These are phyloP conservation scores for Podospora sp. DNA, from an alignment of 495 filamentous ascomycete genomes.

Conservation along the genomic window DNA sequence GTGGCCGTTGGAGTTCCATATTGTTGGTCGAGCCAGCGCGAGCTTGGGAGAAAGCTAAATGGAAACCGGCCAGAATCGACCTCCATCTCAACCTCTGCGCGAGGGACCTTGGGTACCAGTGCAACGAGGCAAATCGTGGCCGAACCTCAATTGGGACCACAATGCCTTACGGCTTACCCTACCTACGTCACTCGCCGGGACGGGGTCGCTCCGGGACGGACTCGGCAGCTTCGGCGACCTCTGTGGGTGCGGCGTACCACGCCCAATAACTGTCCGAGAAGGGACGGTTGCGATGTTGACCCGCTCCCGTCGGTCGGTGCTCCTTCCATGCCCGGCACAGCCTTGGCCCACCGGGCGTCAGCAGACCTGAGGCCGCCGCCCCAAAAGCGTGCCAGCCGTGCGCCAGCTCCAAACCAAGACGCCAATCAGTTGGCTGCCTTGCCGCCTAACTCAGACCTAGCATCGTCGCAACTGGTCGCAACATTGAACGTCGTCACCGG, in stretches of 20 bases:
- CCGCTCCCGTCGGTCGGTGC: constrained; percentile 1
- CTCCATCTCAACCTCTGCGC: no score
- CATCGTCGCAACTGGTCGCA: neutral
- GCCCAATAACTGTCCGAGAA: neutral
- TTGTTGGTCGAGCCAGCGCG: no score
- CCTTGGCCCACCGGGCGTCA: constrained; percentile 1
- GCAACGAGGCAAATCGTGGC: neutral
- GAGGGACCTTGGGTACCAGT: no score
- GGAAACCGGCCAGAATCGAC: no score
- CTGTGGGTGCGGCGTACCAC: constrained; percentile 3
- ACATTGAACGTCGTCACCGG: neutral
- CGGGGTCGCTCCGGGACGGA: neutral
- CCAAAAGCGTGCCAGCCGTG: neutral
- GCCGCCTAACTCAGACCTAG: neutral
- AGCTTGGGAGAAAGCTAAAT: no score
- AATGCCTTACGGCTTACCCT: neutral
- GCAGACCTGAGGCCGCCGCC: constrained; percentile 11
- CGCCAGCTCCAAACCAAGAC: neutral
- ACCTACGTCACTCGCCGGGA: neutral
- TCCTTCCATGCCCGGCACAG: neutral
- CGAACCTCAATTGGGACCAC: neutral
- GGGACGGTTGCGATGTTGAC: neutral
- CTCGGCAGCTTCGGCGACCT: neutral
- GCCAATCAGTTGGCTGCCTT: constrained; percentile 8
- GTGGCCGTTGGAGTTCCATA: no score